These are phyloP conservation scores for Talaromyces liani DNA, from an alignment of 495 filamentous ascomycete genomes.

Conservation along the genomic window DNA sequence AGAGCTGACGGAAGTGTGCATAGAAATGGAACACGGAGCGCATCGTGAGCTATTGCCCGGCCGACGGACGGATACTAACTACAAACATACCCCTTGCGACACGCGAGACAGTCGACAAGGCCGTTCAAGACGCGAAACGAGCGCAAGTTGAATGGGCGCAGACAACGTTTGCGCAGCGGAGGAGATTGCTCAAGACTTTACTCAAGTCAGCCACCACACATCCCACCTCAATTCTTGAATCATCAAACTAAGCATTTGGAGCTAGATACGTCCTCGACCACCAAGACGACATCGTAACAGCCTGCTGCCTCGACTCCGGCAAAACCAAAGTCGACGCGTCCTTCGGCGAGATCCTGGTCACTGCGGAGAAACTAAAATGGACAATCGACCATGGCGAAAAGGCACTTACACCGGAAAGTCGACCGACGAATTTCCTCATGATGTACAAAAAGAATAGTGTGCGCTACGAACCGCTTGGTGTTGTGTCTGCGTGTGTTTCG, in stretches of 20 bases:
- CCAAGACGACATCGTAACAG: conserved; percentile 76
- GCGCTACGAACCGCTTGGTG: conserved; percentile 83
- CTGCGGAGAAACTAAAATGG: conserved; percentile 90
- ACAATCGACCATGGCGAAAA: conserved; percentile 86
- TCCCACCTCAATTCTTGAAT: neutral
- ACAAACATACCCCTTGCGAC: conserved; percentile 68
- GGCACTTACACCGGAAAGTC: conserved; percentile 59
- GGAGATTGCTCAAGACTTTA: conserved; percentile 74
- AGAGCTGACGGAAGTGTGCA: neutral
- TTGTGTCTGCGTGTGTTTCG: conserved; percentile 85
- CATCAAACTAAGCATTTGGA: neutral
- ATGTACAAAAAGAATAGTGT: conserved; percentile 92
- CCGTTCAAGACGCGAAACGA: conserved; percentile 60
- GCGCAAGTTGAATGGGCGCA: conserved; percentile 78
- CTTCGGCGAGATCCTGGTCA: conserved; percentile 91
- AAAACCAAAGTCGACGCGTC: conserved; percentile 93
- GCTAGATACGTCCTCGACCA: conserved; percentile 72
- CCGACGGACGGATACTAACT: conserved; percentile 78
- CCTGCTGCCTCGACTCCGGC: conserved; percentile 91
- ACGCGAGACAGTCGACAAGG: conserved; percentile 70
- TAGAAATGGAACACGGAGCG: conserved; percentile 37
- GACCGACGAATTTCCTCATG: conserved; percentile 86
- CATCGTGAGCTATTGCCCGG: conserved; percentile 72
- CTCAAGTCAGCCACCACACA: conserved; percentile 50
- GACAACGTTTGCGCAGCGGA: conserved; percentile 70